Evolutionary conservation across 129 eudicot species (phyloP), one percentile per base, ranked within the genome.

Genomic region (Heracleum sosnowskyi): DNA sequence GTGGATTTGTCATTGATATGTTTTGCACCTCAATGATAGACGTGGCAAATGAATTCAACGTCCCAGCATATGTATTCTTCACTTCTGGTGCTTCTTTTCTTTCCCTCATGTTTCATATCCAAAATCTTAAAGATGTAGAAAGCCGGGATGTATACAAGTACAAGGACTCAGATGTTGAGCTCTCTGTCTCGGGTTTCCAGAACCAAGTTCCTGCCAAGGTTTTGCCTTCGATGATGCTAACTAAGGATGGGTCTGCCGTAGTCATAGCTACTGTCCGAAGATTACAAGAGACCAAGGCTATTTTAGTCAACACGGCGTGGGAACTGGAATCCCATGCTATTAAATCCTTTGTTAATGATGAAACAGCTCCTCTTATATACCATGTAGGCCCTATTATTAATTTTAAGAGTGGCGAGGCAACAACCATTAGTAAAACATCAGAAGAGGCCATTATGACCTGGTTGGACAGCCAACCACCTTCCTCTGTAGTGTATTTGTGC

Each of bases 31-130:
- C 72, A 5, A 66, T 66, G 72, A 66, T 66, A 66, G 72, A 66
- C 10, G 24, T 66, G 22, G 72, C 72, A 12, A 16, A 66, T 13
- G 72, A 66, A 31, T 66, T 66, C 39, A 33, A 16, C 15, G 72
- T 66, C 72, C 72, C 72, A 4, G 39, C 72, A 15, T 66, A 29
- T 31, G 37, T 24, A 17, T 66, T 66, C 72, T 66, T 28, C 10
- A 68, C 73, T 68, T 68, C 24, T 1, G 40, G 85, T 1, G 85
- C 90, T 0, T 77, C 76, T 6, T 26, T 57, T 16, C 83, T 86
- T 13, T 78, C 83, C 3, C 73, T 68, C 40, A 15, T 24, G 5
- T 68, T 33, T 33, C 5, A 68, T 13, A 1, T 29, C 22, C 73
- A 29, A 68, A 0, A 13, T 34, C 24, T 68, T 5, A 29, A 33